Conservation (phyloP, 2,329 filamentous ascomycete species). For the Nothophoma quercina region DNA sequence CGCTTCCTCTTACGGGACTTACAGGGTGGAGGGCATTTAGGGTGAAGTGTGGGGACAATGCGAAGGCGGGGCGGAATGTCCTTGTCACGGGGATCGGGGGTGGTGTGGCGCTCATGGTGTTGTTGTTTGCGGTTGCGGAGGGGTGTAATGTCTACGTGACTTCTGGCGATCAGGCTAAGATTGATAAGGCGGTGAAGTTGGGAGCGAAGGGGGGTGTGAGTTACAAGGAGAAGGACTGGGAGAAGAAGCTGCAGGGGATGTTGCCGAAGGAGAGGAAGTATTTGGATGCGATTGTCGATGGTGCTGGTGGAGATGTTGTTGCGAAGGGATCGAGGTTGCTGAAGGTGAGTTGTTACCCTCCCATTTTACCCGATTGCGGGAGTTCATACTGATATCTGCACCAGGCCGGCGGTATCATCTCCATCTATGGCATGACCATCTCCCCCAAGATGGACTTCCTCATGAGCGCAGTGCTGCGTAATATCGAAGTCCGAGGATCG, state of each 20-base stretch:
- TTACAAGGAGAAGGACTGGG: slow-evolving; percentile 83
- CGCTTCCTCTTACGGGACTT: slow-evolving; percentile 82
- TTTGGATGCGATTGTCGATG: slow-evolving; percentile 87
- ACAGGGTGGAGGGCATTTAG: slow-evolving; percentile 89
- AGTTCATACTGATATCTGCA: too few relatives aligned
- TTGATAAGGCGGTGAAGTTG: slow-evolving; percentile 72
- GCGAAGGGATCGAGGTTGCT: slow-evolving; percentile 71
- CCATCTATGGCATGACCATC: slow-evolving; percentile 90
- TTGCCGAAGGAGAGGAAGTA: slow-evolving; percentile 72
- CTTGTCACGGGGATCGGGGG: slow-evolving; percentile 92
- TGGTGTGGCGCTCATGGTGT: slow-evolving; percentile 82
- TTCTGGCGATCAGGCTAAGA: slow-evolving; percentile 76
- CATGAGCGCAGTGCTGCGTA: slow-evolving; percentile 84
- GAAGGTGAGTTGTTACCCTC: slow-evolving; percentile 57
- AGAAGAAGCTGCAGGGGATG: slow-evolving; percentile 71
- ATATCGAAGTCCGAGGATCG: slow-evolving; percentile 83
- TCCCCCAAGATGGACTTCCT: slow-evolving; percentile 84
- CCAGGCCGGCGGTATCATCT: slow-evolving; percentile 80
- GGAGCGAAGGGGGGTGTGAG: slow-evolving; percentile 83
- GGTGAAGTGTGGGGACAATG: slow-evolving; percentile 72
- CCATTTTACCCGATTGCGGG: too few relatives aligned
- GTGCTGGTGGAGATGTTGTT: slow-evolving; percentile 87
- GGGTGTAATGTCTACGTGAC: slow-evolving; percentile 82
- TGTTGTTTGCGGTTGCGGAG: slow-evolving; percentile 79
- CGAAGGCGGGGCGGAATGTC: slow-evolving; percentile 72